Evolutionary conservation across 108 stramenopile species (phyloP), one percentile per base, ranked within the genome.

Genomic region (Thalassiosira profunda): DNA sequence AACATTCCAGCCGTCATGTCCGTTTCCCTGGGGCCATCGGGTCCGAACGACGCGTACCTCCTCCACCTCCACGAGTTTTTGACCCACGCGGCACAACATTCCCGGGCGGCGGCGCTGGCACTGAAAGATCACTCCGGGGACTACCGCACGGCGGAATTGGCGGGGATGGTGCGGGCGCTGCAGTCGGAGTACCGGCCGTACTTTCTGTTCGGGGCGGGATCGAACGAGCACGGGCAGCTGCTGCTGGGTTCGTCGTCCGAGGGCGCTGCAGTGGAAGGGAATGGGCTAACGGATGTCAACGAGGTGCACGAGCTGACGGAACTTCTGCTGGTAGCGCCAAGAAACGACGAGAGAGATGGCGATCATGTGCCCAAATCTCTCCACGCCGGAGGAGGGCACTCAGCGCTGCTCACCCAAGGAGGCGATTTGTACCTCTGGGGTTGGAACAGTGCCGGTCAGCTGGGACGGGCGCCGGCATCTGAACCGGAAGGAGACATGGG

Each of bases 211-310:
- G 93, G 90, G 8, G 36, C 78, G 17, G 93, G 93, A 9, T 91
- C 90, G 15, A 95, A 95, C 70, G 89, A 92, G 57, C 84, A 90
- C 62, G 76, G 86, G 75, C 93, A 95, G 56, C 70, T 95, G 15
- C 14, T 88, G 35, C 49, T 80, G 25, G n/a, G 49, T 15, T 35
- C 60, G 31, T 4, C n/a, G 3, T 31, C 34, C 18, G n/a, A n/a
- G n/a, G n/a, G n/a, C n/a, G n/a, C n/a, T n/a, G n/a, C n/a, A n/a
- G n/a, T n/a, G n/a, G n/a, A 49, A 47, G 38, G 63, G 26, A 30
- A 70, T 44, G 25, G 17, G 73, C 72, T 48, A 49, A 60, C 5
- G 55, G 76, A 26, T 73, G 72, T 70, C 35, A 80, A 87, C 35
- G 88, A 89, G 55, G 80, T 81, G 3, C 82, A 81, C 63, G 74